Evolutionary conservation across 2,329 filamentous ascomycete genomes (phyloP).

Genomic region (Colletotrichum endophyticum): DNA sequence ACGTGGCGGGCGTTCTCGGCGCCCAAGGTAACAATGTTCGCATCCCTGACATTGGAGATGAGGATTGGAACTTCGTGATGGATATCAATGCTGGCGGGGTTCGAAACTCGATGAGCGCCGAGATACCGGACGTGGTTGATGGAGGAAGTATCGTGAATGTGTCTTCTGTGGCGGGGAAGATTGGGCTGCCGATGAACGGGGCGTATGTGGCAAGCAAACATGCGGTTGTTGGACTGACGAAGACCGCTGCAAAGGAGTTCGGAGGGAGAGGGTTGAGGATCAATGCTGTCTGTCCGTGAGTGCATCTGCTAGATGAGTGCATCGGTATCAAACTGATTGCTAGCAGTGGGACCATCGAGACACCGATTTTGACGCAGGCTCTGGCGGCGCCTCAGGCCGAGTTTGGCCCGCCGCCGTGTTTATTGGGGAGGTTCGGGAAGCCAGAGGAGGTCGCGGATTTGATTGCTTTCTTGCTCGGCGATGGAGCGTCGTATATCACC

Average conservation of each 20-base stretch:
- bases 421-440: slow-evolving; percentile 25
- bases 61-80: slow-evolving; percentile 46
- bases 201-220: slow-evolving; percentile 37
- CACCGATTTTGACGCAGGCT: background rate
- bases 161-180: slow-evolving; percentile 43
- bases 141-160: slow-evolving; percentile 51
- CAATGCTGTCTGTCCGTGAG: slow-evolving; percentile 31
- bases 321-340: background rate
- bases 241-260: slow-evolving; percentile 32
- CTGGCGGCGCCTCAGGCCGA: background rate
- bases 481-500: slow-evolving; percentile 29
- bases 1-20: slow-evolving; percentile 34
- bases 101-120: slow-evolving; percentile 55
- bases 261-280: slow-evolving; percentile 25
- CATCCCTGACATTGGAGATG: slow-evolving; percentile 34
- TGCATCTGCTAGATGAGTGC: background rate
- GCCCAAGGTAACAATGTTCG: slow-evolving; percentile 1
- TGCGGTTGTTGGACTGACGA: slow-evolving; percentile 32
- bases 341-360: background rate
- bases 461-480: slow-evolving; percentile 30
- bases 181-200: slow-evolving; percentile 31
- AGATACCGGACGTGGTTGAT: slow-evolving; percentile 45
- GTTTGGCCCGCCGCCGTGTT: background rate
- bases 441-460: slow-evolving; percentile 31
- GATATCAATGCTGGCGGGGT: slow-evolving; percentile 50